These are phyloP conservation scores for Scorias spongiosa DNA, from an alignment of 2,329 filamentous ascomycete species.

Conservation along the genomic window DNA sequence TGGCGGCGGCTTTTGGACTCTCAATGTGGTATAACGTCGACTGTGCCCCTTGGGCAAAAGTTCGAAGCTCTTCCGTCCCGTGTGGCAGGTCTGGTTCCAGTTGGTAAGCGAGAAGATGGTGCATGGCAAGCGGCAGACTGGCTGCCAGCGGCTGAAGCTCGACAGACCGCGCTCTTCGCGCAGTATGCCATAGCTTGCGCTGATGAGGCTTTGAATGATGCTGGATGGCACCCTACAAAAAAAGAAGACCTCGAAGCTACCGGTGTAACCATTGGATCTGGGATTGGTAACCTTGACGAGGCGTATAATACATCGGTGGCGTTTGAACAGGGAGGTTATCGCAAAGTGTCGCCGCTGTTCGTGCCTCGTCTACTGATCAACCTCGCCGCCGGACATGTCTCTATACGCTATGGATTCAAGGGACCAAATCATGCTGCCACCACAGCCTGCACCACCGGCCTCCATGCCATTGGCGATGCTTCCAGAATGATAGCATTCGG, in stretches of 20 bases:
- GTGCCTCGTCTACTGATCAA: slow-evolving; percentile 90
- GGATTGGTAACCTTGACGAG: slow-evolving; percentile 87
- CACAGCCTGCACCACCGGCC: slow-evolving; percentile 90
- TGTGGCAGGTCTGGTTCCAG: slow-evolving; percentile 69
- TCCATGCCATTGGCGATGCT: slow-evolving; percentile 87
- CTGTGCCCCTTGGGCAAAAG: slow-evolving; percentile 43
- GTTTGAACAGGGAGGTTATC: slow-evolving; percentile 67
- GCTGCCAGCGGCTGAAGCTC: slow-evolving; percentile 38
- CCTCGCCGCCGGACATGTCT: slow-evolving; percentile 83
- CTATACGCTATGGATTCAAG: slow-evolving; percentile 77
- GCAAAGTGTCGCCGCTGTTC: slow-evolving; percentile 83
- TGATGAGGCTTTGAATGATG: slow-evolving; percentile 72
- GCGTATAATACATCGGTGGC: slow-evolving; percentile 70
- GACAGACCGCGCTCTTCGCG: slow-evolving; percentile 79
- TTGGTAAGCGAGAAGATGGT: slow-evolving; percentile 28
- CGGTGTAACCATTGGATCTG: slow-evolving; percentile 85
- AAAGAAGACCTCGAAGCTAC: slow-evolving; percentile 57
- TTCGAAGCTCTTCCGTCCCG: slow-evolving; percentile 69
- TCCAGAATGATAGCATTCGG: slow-evolving; percentile 82
- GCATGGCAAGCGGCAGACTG: slow-evolving; percentile 33
- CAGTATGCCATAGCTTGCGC: slow-evolving; percentile 83
- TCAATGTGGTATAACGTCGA: slow-evolving; percentile 64
- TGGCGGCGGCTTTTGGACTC: slow-evolving; percentile 72
- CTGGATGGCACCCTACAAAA: slow-evolving; percentile 52
- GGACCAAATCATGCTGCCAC: slow-evolving; percentile 88